These are phyloP conservation scores for Elaeis oleifera DNA, from an alignment of 202 grass and related monocot genomes.

Conservation along the genomic window DNA sequence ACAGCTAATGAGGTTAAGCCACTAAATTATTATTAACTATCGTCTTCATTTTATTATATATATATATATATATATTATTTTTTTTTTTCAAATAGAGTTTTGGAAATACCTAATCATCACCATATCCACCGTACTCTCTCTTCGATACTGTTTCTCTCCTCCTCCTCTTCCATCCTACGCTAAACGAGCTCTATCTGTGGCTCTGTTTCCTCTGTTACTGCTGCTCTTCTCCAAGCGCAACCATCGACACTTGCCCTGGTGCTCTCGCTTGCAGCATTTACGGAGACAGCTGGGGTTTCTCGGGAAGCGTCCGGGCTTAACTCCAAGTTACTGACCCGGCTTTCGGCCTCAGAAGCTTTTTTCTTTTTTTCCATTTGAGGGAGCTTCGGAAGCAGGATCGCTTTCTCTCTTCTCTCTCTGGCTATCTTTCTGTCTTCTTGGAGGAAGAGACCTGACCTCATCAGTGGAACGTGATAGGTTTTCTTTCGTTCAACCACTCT, in stretches of 20 bases:
- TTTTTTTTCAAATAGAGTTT: not conserved
- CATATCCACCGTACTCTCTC: not conserved
- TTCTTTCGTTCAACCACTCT: too few relatives aligned
- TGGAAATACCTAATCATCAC: conserved; percentile 1
- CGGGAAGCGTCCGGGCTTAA: not conserved
- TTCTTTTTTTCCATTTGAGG: not conserved
- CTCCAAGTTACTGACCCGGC: not conserved
- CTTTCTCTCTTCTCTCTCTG: not conserved
- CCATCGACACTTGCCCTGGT: too few relatives aligned
- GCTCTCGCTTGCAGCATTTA: too few relatives aligned
- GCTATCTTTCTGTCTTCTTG: not conserved
- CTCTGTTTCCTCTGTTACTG: too few relatives aligned
- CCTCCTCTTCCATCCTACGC: not conserved
- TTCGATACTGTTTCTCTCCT: too few relatives aligned
- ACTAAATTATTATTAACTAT: not conserved
- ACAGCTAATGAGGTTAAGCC: not conserved
- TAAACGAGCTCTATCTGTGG: too few relatives aligned
- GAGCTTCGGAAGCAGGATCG: conserved; percentile 1
- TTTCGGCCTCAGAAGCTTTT: not conserved
- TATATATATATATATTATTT: too few relatives aligned
- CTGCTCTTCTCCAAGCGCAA: too few relatives aligned
- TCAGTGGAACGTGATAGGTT: too few relatives aligned
- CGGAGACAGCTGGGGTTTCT: not conserved
- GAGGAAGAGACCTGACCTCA: too few relatives aligned
- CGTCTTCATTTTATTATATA: not conserved